Percentiles rank a stretch among this genome's conserved stretches.
Conservation (phyloP, 169 alveolate genomes). For the Hepatocystis sp. region DNA sequence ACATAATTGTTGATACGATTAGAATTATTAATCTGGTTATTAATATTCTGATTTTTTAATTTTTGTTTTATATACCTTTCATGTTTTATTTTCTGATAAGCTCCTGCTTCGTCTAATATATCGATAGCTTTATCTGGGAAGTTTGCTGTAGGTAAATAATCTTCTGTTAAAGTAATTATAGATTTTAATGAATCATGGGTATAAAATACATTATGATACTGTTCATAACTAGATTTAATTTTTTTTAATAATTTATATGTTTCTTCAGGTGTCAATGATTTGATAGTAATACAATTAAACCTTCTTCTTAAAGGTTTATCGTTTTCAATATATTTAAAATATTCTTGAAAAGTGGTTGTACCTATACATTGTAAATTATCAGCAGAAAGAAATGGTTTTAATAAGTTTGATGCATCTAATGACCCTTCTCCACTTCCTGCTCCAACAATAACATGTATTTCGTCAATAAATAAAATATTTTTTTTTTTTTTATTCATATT, state of each 20-base stretch:
- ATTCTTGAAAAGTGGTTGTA: conserved; percentile 84
- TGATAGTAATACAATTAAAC: conserved; percentile 88
- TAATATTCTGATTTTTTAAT: not conserved
- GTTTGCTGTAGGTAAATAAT: conserved; percentile 82
- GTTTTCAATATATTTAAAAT: conserved; percentile 82
- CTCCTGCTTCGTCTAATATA: conserved; percentile 91
- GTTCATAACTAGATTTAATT: conserved; percentile 85
- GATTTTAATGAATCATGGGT: conserved; percentile 79
- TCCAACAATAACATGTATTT: conserved; percentile 90
- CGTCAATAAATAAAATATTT: conserved; percentile 90
- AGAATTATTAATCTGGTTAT: too few species aligned
- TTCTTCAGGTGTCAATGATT: conserved; percentile 84
- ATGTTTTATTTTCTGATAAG: conserved; percentile 85
- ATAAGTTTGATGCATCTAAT: conserved; percentile 91
- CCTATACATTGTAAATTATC: conserved; percentile 91
- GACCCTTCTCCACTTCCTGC: conserved; percentile 91
- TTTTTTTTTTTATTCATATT: conserved; percentile 88
- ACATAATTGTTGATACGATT: too few species aligned
- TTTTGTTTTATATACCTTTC: conserved; percentile 37
- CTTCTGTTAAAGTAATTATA: conserved; percentile 79
- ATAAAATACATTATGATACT: conserved; percentile 88
- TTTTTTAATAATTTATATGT: conserved; percentile 85
- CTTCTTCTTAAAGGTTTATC: conserved; percentile 92
- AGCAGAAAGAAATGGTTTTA: conserved; percentile 91
- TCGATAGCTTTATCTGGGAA: conserved; percentile 91